A percentile compares a stretch with the other conserved stretches of the same genome.
Evolutionary conservation across 1,139 yeast genomes (phyloP).

Genomic region (Kodamaea alishanica): DNA sequence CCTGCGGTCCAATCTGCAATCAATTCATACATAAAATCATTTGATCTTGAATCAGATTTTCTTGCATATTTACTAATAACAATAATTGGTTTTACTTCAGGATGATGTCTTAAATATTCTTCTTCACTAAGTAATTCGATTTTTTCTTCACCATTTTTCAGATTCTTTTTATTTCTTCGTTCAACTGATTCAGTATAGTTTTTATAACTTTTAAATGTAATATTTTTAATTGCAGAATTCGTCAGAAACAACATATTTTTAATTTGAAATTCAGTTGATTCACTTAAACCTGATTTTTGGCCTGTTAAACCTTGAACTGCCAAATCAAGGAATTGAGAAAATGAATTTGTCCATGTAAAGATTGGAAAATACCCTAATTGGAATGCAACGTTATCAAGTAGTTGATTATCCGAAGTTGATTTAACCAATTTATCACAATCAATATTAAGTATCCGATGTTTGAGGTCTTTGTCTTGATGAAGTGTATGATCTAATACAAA

Average conservation of each 20-base stretch:
- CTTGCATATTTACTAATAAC: constrained; percentile 71
- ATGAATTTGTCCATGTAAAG: constrained; percentile 85
- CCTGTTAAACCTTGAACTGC: constrained; percentile 91
- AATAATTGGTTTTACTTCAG: constrained; percentile 82
- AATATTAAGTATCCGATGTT: constrained; percentile 58
- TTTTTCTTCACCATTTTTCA: constrained; percentile 12
- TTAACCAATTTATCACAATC: constrained; percentile 78
- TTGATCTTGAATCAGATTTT: constrained; percentile 47
- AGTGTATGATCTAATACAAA: constrained; percentile 71
- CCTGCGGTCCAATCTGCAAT: constrained; percentile 88
- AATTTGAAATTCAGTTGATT: constrained; percentile 77
- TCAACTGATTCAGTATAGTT: constrained; percentile 20
- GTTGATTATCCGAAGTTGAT: constrained; percentile 67
- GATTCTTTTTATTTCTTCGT: constrained; percentile 19
- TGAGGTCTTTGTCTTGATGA: constrained; percentile 35
- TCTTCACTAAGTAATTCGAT: constrained; percentile 57
- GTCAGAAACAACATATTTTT: constrained; percentile 78
- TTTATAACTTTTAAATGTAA: constrained; percentile 50
- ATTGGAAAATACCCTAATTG: constrained; percentile 91
- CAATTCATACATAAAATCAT: constrained; percentile 68
- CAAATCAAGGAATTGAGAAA: constrained; percentile 77
- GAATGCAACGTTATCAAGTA: constrained; percentile 63
- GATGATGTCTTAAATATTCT: constrained; percentile 79
- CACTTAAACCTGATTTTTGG: constrained; percentile 88
- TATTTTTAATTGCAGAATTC: constrained; percentile 64